These are phyloP conservation scores for Aspergillus sclerotioniger DNA, from an alignment of 495 filamentous ascomycete species.

Conservation along the genomic window DNA sequence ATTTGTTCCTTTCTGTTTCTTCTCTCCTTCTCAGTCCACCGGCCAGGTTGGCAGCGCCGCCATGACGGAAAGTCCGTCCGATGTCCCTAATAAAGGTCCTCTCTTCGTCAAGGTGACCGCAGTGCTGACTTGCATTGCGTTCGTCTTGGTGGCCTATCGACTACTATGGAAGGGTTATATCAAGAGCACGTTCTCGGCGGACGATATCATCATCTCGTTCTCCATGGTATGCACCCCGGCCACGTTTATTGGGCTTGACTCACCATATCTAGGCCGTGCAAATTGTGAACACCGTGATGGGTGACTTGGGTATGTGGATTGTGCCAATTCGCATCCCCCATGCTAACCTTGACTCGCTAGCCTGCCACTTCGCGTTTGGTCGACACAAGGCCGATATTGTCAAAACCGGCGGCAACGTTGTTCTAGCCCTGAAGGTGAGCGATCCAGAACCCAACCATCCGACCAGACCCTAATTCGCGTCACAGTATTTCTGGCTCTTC, in stretches of 20 bases:
- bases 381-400: conserved; percentile 16
- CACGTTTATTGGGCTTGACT: not conserved
- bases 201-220: conserved; percentile 16
- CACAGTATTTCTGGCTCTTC: conserved; percentile 32
- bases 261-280: conserved; percentile 6
- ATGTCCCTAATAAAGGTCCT: conserved; percentile 19
- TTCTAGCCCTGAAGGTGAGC: conserved; percentile 18
- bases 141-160: conserved; percentile 25
- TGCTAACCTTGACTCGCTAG: conserved; percentile 1
- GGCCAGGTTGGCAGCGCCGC: not conserved
- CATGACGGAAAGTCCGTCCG: conserved; percentile 3
- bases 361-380: conserved; percentile 21
- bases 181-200: conserved; percentile 7
- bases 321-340: not conserved
- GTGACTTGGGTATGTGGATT: conserved; percentile 19
- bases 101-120: conserved; percentile 16
- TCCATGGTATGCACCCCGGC: conserved; percentile 13
- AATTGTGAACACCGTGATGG: conserved; percentile 26
- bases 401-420: conserved; percentile 13
- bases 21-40: not conserved
- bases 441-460: not conserved
- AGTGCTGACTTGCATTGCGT: conserved; percentile 26
- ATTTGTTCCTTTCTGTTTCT: too few relatives aligned
- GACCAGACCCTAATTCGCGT: not conserved
- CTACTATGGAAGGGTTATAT: conserved; percentile 9